Base-by-base conservation (phyloP, 139 green algal species). In the Astrephomene gubernaculifera region DNA sequence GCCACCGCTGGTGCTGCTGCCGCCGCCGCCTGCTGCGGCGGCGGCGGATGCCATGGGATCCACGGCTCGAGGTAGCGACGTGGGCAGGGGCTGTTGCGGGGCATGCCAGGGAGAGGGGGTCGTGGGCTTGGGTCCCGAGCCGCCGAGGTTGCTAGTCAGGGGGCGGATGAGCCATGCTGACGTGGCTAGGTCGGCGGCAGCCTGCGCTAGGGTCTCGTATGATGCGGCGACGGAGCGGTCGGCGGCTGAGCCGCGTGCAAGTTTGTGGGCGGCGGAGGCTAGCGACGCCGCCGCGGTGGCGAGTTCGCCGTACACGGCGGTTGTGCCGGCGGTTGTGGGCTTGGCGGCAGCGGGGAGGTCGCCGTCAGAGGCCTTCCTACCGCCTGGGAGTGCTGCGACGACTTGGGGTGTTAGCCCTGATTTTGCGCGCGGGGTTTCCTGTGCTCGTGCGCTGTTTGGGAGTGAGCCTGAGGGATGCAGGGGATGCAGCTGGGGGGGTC, bases 271-370 rank as follows among this genome's bases (percentile, higher is more conserved):
- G 9, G 44, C 78, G 0, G 41, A 65, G 17, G 78, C 78, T 10
- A 84, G 78, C 2, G 78, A 84, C 25, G 61, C 63, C 10, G 78
- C 78, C 8, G 78, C 78, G 4, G 78, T 44, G 0, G 63, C 78
- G 24, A 84, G 78, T 43, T 84, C 78, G n/a, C 63, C 43, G 63
- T 84, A 84, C 25, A 74, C 57, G 21, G 73, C 73, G 2, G 52
- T 38, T 12, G 35, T 31, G 33, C 7, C 52, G 1, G 52, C 29
- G 4, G 52, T 35, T 53, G 22, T 10, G 35, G 35, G 12, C n/a
- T 70, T 9, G 63, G 19, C 33, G 71, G 39, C 41, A 31, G 25
- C 68, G 68, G 68, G 25, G 71, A 7, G n/a, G 71, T 52, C 45
- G 49, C 25, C 53, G 73, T 33, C 35, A 53, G 41, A 57, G 22